Evolutionary conservation across 352 stramenopile genomes (phyloP), one percentile per base, ranked within the genome.

Genomic region (Phytophthora citricola): DNA sequence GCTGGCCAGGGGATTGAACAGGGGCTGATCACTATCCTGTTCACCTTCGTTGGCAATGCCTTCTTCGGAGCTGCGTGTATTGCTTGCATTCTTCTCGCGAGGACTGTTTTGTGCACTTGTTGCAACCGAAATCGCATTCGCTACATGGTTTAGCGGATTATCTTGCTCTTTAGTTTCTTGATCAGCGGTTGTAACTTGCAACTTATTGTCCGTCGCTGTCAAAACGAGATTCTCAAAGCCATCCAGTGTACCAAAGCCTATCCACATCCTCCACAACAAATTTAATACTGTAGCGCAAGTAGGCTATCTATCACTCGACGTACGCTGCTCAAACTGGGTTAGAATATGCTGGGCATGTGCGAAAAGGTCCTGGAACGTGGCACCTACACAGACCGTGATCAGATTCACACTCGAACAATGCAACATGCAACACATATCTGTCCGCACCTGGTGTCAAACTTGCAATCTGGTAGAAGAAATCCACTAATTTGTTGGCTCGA

Each of bases 241-340:
- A 29, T 79, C 47, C 32, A 88, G 56, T 5, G 69, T 63, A 40
- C 67, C 75, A 38, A 81, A 75, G 43, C 66, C 79, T 87, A 49
- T 26, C 69, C 17, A 34, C n/a, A 56, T 32, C 46, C 4, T 22
- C 55, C 15, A 56, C 6, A 60, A 20, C 50, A 39, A n/a, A 55
- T 1, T 36, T 14, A 36, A 36, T 8, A 36, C 9, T n/a, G 17
- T 39, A 44, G 15, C n/a, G 20, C 40, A 63, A 40, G n/a, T 14
- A 45, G 5, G 5, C 32, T 36, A 36, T 36, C 10, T 36, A 36
- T 14, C 15, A 56, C 20, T 45, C 17, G 40, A 38, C 79, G 46
- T 79, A 87, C 79, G 69, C 32, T 78, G 51, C 41, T 85, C 55
- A 57, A 84, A 85, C 29, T 69, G 39, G 26, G 66, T 76, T 14